Percentiles rank a stretch among this genome's conserved stretches.
phyloP scores from a whole-genome alignment of 2,329 filamentous ascomycete species.

The Tricladium varicosporioides region DNA sequence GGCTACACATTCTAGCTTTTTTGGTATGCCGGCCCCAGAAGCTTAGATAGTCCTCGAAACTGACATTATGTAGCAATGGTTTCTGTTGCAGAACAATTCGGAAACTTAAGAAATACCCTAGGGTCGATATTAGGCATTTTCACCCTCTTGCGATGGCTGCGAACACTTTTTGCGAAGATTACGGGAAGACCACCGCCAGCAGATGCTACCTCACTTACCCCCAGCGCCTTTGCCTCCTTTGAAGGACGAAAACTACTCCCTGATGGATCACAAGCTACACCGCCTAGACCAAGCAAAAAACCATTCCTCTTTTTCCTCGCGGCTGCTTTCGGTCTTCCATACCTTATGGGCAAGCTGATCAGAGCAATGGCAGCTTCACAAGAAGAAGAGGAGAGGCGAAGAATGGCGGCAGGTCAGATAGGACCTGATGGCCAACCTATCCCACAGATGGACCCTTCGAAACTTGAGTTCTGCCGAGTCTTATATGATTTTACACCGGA shows the following conservation, averaged over 20 bases:
- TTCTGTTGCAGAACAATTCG: constrained; percentile 95
- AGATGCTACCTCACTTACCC: constrained; percentile 82
- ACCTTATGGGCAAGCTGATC: constrained; percentile 96
- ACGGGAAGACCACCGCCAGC: constrained; percentile 89
- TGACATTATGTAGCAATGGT: constrained; percentile 73
- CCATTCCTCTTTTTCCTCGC: constrained; percentile 94
- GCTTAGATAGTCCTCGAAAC: constrained; percentile 1
- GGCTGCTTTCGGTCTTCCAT: constrained; percentile 92
- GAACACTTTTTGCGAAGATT: constrained; percentile 85
- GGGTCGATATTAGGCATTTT: constrained; percentile 95
- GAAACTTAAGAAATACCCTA: constrained; percentile 86
- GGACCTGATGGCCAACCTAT: constrained; percentile 47
- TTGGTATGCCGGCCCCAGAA: constrained; percentile 60
- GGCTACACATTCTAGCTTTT: constrained; percentile 98
- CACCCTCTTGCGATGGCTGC: constrained; percentile 91
- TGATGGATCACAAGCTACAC: constrained; percentile 58
- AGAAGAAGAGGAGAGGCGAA: constrained; percentile 73
- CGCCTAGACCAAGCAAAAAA: constrained; percentile 81
- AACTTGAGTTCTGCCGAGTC: constrained; percentile 94
- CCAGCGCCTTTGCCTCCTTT: constrained; percentile 87
- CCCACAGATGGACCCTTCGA: constrained; percentile 73
- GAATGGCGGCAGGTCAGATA: constrained; percentile 51
- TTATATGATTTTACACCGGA: constrained; percentile 93
- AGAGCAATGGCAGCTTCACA: constrained; percentile 77
- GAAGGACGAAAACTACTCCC: constrained; percentile 64